Evolutionary conservation across 371 early-diverging fungal genomes (phyloP), one percentile per base, ranked within the genome.

Genomic region (Apophysomyces elegans): DNA sequence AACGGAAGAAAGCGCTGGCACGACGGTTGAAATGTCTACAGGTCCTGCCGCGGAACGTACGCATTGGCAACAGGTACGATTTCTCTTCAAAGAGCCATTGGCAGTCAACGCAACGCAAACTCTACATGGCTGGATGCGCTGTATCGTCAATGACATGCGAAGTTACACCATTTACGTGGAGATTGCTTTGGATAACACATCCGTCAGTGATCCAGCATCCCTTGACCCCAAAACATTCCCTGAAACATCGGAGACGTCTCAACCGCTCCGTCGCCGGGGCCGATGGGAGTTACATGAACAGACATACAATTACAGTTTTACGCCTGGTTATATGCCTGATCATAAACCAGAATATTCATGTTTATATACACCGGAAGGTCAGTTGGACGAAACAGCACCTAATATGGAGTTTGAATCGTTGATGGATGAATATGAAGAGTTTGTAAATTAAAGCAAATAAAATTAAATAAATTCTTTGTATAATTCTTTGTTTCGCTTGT

Each of bases 61-160:
- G 1, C 99, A 99, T 73, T 99, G 99, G 99, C 97, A 99, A 67
- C 98, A 99, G 81, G 93, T 96, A 1, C 91, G 99, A 3, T 93
- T 99, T 78, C 69, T 98, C 56, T 89, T 98, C 58, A 90, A 91
- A 69, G 95, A 96, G 72, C 99, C 99, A 4, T 75, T 99, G 44
- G 99, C 97, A 0, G 94, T 97, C 12, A 99, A 99, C 77, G 91
- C 94, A 0, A 91, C 89, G 18, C 94, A 97, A 76, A 75, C 76
- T 0, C 77, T 99, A 37, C 81, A 83, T 14, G 99, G 99, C 2
- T 88, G 90, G 89, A 86, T 97, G 83, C 87, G 89, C 26, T 88
- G 94, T 74, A 83, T 84, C 50, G 96, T 92, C 46, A 99, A 99
- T 76, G 89, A 88, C 50, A 90, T 93, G 88, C 87, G 99, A 44